Evolutionary conservation across 768 basidiomycete genomes (phyloP).

Genomic region (Suillus alpinus): DNA sequence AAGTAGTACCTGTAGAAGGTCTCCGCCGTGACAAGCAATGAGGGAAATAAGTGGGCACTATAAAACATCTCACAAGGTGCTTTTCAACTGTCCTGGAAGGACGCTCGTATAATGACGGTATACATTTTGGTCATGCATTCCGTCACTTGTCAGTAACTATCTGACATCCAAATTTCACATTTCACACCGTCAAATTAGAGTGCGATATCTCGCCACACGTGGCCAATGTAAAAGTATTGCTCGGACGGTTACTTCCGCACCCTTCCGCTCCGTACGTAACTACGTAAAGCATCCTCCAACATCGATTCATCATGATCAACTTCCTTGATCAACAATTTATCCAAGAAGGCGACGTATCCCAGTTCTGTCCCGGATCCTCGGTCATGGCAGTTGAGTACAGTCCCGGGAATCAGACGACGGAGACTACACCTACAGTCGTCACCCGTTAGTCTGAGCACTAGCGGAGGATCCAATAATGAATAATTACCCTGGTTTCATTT

Average conservation of each 20-base stretch:
- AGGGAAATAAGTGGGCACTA: background rate
- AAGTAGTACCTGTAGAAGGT: constrained; percentile 9
- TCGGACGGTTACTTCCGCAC: constrained; percentile 8
- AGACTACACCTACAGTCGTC: too few species aligned
- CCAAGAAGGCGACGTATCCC: background rate
- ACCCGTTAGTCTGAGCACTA: background rate
- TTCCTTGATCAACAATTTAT: constrained; percentile 5
- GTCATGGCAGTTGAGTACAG: background rate
- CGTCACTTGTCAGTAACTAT: constrained; percentile 28
- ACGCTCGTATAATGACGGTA: constrained; percentile 17
- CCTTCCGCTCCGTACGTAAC: constrained; percentile 7
- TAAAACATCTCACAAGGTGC: constrained; percentile 1
- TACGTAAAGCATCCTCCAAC: background rate
- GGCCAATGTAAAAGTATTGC: constrained; percentile 8
- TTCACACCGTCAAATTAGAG: constrained; percentile 26
- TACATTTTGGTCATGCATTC: constrained; percentile 20
- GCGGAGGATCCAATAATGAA: background rate
- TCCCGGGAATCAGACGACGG: background rate
- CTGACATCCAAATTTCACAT: constrained; percentile 18
- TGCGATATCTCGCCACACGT: constrained; percentile 26
- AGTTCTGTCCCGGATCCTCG: constrained; percentile 1
- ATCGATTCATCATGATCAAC: background rate
- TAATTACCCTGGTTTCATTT: background rate
- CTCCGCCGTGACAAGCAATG: constrained; percentile 4
- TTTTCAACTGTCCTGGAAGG: constrained; percentile 23